phyloP scores from a whole-genome alignment of 345 rosid genomes.

The Aurinia saxatilis region DNA sequence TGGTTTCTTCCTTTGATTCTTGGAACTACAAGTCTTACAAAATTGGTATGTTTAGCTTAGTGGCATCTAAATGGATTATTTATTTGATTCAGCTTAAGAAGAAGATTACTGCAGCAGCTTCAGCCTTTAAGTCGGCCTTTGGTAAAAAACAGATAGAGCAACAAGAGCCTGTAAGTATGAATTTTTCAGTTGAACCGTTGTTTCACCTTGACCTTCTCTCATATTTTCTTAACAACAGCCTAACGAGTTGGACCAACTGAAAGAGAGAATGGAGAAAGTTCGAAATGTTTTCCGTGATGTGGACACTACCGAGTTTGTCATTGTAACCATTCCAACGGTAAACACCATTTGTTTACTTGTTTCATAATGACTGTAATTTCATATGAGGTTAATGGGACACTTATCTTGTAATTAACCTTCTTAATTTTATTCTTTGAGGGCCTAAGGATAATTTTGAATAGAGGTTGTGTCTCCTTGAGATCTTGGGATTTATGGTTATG shows the following conservation, averaged over 20 bases:
- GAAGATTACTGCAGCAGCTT: slow-evolving; percentile 68
- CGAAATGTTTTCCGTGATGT: slow-evolving; percentile 58
- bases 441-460: neutral
- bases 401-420: neutral
- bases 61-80: neutral
- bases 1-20: neutral
- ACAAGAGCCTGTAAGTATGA: slow-evolving; percentile 46
- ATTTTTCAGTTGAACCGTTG: neutral
- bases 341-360: slow-evolving; percentile 12
- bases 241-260: slow-evolving; percentile 52
- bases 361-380: neutral
- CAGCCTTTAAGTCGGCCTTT: slow-evolving; percentile 54
- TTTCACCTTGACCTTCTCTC: neutral
- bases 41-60: neutral
- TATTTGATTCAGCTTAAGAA: slow-evolving; percentile 46
- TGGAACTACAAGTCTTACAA: neutral
- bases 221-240: slow-evolving; percentile 30
- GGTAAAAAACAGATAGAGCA: slow-evolving; percentile 45
- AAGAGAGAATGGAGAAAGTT: slow-evolving; percentile 63
- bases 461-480: neutral
- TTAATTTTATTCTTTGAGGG: neutral
- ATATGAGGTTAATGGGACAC: neutral
- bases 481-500: neutral
- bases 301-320: slow-evolving; percentile 59
- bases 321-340: slow-evolving; percentile 86